These are phyloP conservation scores for Avena atlantica DNA, from an alignment of 176 grass and related monocot species.

Conservation along the genomic window DNA sequence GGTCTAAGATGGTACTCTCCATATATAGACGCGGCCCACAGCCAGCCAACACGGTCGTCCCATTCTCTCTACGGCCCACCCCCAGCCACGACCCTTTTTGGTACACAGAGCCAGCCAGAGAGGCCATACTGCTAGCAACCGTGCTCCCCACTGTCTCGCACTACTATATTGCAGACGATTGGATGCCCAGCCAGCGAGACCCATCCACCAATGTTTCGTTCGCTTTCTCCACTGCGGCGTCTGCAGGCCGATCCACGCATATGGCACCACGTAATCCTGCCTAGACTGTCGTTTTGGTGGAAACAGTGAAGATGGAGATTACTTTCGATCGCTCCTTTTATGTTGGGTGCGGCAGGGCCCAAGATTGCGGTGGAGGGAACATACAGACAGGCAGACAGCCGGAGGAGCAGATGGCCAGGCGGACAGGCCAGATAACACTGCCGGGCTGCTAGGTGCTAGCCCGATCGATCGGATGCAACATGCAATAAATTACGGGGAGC, in stretches of 20 bases:
- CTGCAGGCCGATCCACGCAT: not conserved
- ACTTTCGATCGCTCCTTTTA: not conserved
- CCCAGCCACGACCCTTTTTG: not conserved
- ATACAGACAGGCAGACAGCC: not conserved
- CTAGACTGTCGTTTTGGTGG: not conserved
- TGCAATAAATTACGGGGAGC: not conserved
- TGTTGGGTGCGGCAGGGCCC: not conserved
- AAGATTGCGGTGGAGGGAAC: not conserved
- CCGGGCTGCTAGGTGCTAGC: not conserved
- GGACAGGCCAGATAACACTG: not conserved
- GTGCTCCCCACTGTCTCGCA: not conserved
- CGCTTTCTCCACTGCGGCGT: not conserved
- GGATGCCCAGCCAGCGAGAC: not conserved
- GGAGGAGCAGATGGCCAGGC: not conserved
- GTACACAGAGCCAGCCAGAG: not conserved
- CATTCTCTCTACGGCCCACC: not conserved
- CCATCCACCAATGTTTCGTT: not conserved
- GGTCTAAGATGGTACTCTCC: not conserved
- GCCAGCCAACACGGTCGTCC: not conserved
- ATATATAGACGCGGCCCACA: not conserved
- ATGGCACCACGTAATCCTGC: not conserved
- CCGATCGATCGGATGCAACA: not conserved
- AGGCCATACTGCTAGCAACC: not conserved
- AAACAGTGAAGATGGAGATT: conserved; percentile 6
- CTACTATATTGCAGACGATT: not conserved